Conservation (phyloP, 345 rosid genomes). For the Linum tenue region DNA sequence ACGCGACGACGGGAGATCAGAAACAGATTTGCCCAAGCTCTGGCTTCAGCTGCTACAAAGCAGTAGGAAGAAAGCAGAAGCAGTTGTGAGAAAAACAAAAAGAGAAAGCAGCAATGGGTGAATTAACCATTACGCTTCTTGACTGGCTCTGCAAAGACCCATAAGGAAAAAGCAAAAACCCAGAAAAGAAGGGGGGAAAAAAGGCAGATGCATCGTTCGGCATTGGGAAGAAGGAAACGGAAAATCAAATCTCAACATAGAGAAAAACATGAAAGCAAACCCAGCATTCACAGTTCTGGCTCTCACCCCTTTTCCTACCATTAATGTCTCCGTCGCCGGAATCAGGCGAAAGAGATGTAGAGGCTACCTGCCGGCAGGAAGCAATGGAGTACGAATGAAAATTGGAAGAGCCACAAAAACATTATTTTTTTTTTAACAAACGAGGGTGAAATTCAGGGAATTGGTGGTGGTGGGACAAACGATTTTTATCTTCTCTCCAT, state of each 20-base stretch:
- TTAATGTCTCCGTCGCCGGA: not conserved
- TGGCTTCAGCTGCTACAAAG: conserved; percentile 25
- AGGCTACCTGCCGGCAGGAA: not conserved
- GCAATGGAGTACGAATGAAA: not conserved
- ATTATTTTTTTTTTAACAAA: no score
- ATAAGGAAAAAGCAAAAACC: not conserved
- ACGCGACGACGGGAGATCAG: not conserved
- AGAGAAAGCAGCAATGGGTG: conserved; percentile 14
- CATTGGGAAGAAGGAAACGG: not conserved
- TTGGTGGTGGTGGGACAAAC: not conserved
- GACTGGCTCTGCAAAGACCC: conserved; percentile 25
- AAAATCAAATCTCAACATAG: no score
- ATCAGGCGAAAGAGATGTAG: not conserved
- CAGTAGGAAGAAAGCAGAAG: conserved; percentile 10
- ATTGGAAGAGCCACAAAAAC: not conserved
- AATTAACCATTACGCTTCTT: conserved; percentile 37
- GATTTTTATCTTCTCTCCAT: not conserved
- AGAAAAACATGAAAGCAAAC: not conserved
- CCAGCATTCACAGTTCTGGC: not conserved
- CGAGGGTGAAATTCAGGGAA: not conserved
- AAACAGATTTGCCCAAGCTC: conserved; percentile 16
- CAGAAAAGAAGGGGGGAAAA: not conserved
- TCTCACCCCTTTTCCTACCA: not conserved
- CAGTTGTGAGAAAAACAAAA: not conserved
- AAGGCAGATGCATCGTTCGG: not conserved